Evolutionary conservation across 192 early-diverging fungal species (phyloP).

Genomic region (Coemansia sp.): DNA sequence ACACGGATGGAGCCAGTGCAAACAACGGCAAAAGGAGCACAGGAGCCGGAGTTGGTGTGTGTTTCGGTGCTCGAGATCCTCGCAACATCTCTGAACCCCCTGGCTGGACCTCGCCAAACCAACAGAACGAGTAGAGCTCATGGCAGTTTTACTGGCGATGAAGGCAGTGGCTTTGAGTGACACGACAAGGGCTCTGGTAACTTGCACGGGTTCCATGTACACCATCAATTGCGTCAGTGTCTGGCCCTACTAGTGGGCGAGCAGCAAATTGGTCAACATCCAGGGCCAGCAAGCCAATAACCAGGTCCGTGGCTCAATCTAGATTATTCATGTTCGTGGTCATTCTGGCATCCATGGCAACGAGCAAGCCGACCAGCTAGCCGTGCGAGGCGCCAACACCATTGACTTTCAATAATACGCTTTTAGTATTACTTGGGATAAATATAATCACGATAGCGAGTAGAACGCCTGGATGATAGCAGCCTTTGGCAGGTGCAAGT

Average conservation of each 20-base stretch:
- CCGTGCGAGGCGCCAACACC: conserved; percentile 63
- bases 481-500: conserved; percentile 20
- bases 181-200: conserved; percentile 37
- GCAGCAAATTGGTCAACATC: conserved; percentile 61
- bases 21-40: conserved; percentile 67
- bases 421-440: not conserved
- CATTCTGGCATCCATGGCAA: conserved; percentile 74
- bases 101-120: conserved; percentile 58
- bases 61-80: conserved; percentile 69
- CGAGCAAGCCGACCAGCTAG: conserved; percentile 77
- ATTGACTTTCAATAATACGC: too few species aligned
- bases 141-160: conserved; percentile 59
- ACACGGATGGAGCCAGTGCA: conserved; percentile 80
- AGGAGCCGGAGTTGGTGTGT: conserved; percentile 82
- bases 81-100: conserved; percentile 62
- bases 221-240: conserved; percentile 62
- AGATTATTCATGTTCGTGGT: conserved; percentile 64
- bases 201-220: conserved; percentile 80
- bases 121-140: conserved; percentile 75
- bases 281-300: conserved; percentile 66
- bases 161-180: conserved; percentile 9
- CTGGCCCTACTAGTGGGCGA: conserved; percentile 76
- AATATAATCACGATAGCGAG: not conserved
- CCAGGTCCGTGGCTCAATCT: conserved; percentile 52
- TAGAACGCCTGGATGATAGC: conserved; percentile 39